Evolutionary conservation across 192 early-diverging fungal species (phyloP), one percentile per base, ranked within the genome.

Genomic region (Linnemannia zychae): DNA sequence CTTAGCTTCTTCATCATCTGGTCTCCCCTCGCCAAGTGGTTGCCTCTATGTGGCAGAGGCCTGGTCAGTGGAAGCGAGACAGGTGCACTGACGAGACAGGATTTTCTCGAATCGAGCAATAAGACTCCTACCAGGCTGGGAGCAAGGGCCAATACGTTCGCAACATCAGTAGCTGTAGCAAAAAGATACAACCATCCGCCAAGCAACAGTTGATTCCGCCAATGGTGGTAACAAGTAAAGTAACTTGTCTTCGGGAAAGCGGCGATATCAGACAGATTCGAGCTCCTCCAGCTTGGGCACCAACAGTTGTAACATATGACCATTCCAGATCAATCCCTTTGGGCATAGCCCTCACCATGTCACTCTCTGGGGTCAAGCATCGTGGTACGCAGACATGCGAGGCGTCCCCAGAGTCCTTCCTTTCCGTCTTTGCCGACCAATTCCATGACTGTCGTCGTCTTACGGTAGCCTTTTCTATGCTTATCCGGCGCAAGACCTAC

Each of bases 61-160:
- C 71, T 52, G 47, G 48, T 31, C 71, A 72, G 48, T 49, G 71
- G 71, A 48, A 72, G 71, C 48, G 48, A 52, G 71, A 72, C 48
- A 12, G 46, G 4, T 4, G 46, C 46, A 47, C 46, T 12, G 12
- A 12, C 4, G 46, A 47, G 46, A 12, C 46, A 47, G 46, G 46
- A 12, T 4, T 7, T 47, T 4, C 46, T 12, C 4, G 12, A 12
- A 47, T 47, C 46, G 46, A 47, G 46, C 46, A 12, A 47, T 47
- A n/a, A n/a, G n/a, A n/a, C n/a, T n/a, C n/a, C n/a, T n/a, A n/a
- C n/a, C n/a, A n/a, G n/a, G n/a, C n/a, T 47, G 6, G 46, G 46
- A 47, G 4, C 46, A 12, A 12, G 6, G 12, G 46, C 46, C 46
- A 47, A 47, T 12, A 47, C 6, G 46, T 47, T 47, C 46, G 46